Evolutionary conservation across 2,329 filamentous ascomycete species (phyloP).

Genomic region (Blastomyces emzantsi): DNA sequence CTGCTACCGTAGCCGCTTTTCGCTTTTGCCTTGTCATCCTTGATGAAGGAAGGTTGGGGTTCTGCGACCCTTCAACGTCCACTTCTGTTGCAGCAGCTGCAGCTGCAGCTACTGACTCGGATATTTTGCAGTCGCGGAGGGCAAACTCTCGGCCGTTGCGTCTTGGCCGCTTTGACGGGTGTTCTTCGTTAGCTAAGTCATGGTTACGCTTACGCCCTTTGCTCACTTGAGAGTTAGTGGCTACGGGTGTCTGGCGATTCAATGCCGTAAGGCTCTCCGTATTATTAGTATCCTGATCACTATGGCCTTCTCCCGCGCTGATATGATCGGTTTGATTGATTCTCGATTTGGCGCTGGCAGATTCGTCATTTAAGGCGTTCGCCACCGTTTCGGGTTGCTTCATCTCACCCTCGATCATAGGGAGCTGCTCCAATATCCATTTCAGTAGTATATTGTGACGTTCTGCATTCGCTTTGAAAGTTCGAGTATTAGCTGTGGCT

Average conservation of each 20-base stretch:
- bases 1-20: too few relatives aligned
- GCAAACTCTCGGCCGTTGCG: neutral
- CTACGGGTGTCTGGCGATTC: neutral
- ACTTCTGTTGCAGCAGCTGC: neutral
- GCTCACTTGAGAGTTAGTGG: neutral
- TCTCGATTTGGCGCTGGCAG: neutral
- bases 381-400: neutral
- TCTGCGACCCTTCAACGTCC: neutral
- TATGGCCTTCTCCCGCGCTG: neutral
- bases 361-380: neutral
- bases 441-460: neutral
- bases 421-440: constrained; percentile 1
- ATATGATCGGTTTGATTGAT: neutral
- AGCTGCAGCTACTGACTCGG: neutral
- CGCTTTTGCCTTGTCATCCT: too few relatives aligned
- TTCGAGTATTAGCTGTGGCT: neutral
- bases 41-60: neutral
- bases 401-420: neutral
- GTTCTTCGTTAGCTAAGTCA: neutral
- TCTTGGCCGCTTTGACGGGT: neutral
- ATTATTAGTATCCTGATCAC: neutral
- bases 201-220: neutral
- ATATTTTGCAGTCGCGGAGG: neutral
- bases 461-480: neutral
- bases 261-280: neutral